Evolutionary conservation across 495 filamentous ascomycete species (phyloP).

Genomic region (Amphirosellinia nigrospora): DNA sequence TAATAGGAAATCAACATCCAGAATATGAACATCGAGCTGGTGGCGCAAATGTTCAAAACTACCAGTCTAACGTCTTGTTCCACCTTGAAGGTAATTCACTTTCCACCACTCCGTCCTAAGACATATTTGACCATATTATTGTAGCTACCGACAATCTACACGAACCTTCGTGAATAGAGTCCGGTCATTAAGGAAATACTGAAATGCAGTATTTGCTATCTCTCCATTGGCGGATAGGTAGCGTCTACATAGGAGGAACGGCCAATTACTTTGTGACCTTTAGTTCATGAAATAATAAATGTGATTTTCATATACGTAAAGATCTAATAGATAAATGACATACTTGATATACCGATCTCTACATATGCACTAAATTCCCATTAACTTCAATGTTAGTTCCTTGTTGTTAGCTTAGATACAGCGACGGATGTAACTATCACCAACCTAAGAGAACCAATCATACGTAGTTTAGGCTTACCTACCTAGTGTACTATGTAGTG

Average conservation of each 20-base stretch:
- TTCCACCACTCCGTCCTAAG: background rate
- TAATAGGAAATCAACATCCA: slow-evolving; percentile 92
- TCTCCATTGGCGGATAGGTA: background rate
- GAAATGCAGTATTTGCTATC: background rate
- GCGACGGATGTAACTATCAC: background rate
- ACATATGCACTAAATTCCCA: too few relatives aligned
- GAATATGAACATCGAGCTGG: slow-evolving; percentile 97
- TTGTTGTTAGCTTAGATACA: background rate
- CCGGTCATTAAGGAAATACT: background rate
- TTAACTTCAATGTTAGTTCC: too few relatives aligned
- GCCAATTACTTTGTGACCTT: background rate
- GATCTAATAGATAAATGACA: background rate
- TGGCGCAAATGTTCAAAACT: slow-evolving; percentile 99
- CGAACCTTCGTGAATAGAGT: slow-evolving; percentile 65
- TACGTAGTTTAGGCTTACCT: background rate
- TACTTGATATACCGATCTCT: too few relatives aligned
- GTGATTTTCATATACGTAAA: background rate
- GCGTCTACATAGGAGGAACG: background rate
- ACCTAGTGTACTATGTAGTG: background rate
- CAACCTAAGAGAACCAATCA: background rate
- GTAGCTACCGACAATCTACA: slow-evolving; percentile 85
- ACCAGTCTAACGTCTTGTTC: slow-evolving; percentile 96
- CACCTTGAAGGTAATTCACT: slow-evolving; percentile 83
- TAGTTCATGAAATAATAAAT: background rate
- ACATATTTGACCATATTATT: background rate